Percentiles rank a stretch among this genome's conserved stretches.
Evolutionary conservation across 2,329 filamentous ascomycete species (phyloP).

Genomic region (Ophiostoma triangulosporum): DNA sequence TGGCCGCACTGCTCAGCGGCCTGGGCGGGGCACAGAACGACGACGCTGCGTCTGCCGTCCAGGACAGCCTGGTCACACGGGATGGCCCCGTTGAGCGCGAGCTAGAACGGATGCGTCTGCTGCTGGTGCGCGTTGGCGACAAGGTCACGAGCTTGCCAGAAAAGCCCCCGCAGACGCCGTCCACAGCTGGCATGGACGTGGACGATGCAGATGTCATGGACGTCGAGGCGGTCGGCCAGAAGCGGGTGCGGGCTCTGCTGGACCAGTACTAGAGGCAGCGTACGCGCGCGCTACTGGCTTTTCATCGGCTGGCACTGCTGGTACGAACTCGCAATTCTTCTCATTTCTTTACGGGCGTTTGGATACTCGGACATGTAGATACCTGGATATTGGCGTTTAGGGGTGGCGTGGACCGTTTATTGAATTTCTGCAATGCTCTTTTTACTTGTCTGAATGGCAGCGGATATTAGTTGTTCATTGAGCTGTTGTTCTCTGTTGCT

Average conservation of each 20-base stretch:
- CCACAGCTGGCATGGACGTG: slow-evolving; percentile 12
- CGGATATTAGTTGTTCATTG: no score
- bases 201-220: background rate
- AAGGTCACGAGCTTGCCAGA: slow-evolving; percentile 28
- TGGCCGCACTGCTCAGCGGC: slow-evolving; percentile 38
- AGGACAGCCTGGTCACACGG: slow-evolving; percentile 53
- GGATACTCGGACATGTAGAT: no score
- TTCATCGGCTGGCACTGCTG: no score
- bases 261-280: slow-evolving; percentile 12
- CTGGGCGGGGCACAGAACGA: slow-evolving; percentile 20
- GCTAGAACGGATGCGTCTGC: slow-evolving; percentile 50
- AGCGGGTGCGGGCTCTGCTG: slow-evolving; percentile 29
- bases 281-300: no score
- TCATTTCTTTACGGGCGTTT: background rate
- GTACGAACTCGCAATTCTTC: no score
- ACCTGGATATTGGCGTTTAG: no score
- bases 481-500: no score
- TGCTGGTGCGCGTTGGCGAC: slow-evolving; percentile 46
- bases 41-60: slow-evolving; percentile 25
- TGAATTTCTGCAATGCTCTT: no score
- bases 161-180: background rate
- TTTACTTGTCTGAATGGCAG: no score
- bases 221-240: slow-evolving; percentile 26
- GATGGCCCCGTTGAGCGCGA: slow-evolving; percentile 53
- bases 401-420: no score